These are phyloP conservation scores for Nemania sp. DNA, from an alignment of 2,329 filamentous ascomycete species.

Conservation along the genomic window DNA sequence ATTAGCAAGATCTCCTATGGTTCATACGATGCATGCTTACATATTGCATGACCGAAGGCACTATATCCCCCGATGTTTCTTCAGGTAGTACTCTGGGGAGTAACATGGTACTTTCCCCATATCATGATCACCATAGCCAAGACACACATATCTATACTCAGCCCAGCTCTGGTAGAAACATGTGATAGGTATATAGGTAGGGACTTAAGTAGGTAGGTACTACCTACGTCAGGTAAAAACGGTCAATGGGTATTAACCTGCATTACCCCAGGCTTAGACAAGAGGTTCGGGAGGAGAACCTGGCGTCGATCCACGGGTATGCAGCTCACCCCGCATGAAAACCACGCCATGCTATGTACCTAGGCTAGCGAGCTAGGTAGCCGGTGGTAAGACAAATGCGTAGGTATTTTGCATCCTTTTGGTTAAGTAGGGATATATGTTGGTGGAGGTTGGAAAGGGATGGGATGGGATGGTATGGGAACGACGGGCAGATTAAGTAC, in stretches of 20 bases:
- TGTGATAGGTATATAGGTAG: neutral
- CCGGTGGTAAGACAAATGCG: neutral
- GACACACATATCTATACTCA: neutral
- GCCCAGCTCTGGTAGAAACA: neutral
- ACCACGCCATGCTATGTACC: neutral
- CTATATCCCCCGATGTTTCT: neutral
- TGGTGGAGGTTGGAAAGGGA: neutral
- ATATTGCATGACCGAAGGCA: too few relatives aligned
- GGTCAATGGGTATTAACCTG: neutral
- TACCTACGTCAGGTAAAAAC: neutral
- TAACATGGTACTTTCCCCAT: neutral
- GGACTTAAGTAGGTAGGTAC: too few relatives aligned
- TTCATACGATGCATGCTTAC: too few relatives aligned
- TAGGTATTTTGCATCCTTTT: too few relatives aligned
- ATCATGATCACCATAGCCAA: neutral
- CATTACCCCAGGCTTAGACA: neutral
- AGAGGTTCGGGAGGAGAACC: constrained; percentile 11
- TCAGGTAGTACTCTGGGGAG: neutral
- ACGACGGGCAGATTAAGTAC: too few relatives aligned
- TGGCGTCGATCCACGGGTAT: constrained; percentile 12
- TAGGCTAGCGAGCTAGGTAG: neutral
- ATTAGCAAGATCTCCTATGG: too few relatives aligned
- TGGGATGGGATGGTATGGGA: neutral
- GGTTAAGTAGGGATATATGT: neutral
- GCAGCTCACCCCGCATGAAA: constrained; percentile 4